Percentiles rank a stretch among this genome's conserved stretches.
Conservation (phyloP, 805 yeast genomes). For the Starmerella cellae region DNA sequence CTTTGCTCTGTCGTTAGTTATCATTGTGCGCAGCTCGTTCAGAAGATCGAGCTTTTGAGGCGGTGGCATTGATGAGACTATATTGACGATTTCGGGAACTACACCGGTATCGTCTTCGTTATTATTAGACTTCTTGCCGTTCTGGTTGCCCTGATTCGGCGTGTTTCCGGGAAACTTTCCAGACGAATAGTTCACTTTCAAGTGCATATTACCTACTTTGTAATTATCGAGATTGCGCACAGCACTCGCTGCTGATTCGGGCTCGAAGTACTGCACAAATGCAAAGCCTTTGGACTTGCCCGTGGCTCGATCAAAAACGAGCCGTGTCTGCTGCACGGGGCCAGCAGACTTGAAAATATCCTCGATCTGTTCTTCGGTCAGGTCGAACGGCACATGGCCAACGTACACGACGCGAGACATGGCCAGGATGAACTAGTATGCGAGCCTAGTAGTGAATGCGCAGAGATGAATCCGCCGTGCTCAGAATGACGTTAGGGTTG, state of each 20-base stretch:
- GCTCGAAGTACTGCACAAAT: constrained; percentile 67
- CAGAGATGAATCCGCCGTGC: no score
- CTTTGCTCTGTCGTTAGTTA: constrained; percentile 41
- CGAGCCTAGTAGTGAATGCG: no score
- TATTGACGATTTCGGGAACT: constrained; percentile 18
- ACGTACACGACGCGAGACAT: constrained; percentile 44
- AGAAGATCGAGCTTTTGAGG: constrained; percentile 38
- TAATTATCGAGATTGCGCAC: constrained; percentile 76
- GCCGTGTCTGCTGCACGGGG: constrained; percentile 61
- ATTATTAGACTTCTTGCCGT: constrained; percentile 24
- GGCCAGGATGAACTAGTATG: no score
- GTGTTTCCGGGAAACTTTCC: constrained; percentile 12
- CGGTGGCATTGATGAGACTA: constrained; percentile 19
- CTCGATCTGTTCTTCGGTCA: constrained; percentile 83
- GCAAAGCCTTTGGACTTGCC: constrained; percentile 89
- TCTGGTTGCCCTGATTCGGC: neutral
- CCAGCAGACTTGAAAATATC: constrained; percentile 81
- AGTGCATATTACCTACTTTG: constrained; percentile 52
- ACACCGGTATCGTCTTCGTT: constrained; percentile 11
- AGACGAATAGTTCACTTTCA: constrained; percentile 46
- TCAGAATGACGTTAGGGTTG: no score
- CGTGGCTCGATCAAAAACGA: constrained; percentile 75
- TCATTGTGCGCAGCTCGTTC: constrained; percentile 47
- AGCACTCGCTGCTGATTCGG: constrained; percentile 80
- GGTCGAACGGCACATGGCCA: constrained; percentile 84